These are phyloP conservation scores for Lipomyces yamadae DNA, from an alignment of 805 yeast genomes.

Conservation along the genomic window DNA sequence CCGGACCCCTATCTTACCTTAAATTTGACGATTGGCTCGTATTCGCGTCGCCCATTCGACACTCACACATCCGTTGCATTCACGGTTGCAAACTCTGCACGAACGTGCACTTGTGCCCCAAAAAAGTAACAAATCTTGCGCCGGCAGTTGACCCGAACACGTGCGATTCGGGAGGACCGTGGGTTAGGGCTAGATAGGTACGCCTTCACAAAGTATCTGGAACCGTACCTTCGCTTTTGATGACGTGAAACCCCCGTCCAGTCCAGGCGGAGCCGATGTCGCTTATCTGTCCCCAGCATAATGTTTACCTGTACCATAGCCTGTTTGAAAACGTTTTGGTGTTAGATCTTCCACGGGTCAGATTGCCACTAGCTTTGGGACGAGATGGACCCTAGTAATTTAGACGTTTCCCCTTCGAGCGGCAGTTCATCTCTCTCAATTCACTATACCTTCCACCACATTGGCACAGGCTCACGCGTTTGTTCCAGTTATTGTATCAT, in stretches of 20 bases:
- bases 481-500: background rate
- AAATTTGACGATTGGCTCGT: no score
- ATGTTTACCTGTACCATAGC: background rate
- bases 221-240: background rate
- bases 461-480: background rate
- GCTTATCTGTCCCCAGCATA: background rate
- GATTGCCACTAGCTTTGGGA: background rate
- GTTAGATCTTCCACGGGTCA: background rate
- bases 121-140: no score
- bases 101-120: background rate
- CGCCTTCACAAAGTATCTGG: background rate
- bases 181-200: background rate
- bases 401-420: background rate
- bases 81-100: background rate
- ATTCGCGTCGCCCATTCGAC: no score
- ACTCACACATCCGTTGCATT: background rate
- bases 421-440: background rate
- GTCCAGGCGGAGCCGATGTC: background rate
- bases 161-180: background rate
- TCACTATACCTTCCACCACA: background rate
- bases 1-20: no score
- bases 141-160: no score
- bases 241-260: background rate
- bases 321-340: background rate
- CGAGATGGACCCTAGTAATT: slow-evolving; percentile 1